Evolutionary conservation across 441 rosid genomes (phyloP).

Genomic region (Populus hybrid): DNA sequence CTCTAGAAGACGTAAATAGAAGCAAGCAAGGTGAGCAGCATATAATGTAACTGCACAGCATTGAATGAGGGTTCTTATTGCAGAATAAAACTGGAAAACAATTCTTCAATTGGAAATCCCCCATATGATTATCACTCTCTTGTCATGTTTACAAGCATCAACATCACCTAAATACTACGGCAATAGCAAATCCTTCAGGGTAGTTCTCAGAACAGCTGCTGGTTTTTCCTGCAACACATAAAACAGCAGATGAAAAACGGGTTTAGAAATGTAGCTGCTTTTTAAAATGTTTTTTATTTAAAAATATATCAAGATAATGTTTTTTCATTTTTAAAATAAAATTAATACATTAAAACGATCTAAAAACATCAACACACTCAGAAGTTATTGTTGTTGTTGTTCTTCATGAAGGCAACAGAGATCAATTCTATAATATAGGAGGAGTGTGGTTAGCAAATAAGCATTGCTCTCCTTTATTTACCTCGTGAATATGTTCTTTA

Average conservation of each 20-base stretch:
- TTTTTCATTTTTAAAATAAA: no score
- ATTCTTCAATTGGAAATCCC: background rate
- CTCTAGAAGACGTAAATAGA: no score
- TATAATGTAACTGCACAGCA: background rate
- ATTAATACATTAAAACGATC: no score
- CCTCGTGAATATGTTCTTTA: slow-evolving; percentile 18
- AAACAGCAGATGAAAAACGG: background rate
- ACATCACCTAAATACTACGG: background rate
- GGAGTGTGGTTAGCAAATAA: background rate
- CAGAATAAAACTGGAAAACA: background rate
- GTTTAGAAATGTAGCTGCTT: no score
- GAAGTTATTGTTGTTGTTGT: no score
- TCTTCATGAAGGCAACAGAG: background rate
- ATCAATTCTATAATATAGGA: background rate
- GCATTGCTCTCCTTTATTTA: background rate
- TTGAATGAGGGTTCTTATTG: background rate
- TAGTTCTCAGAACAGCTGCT: slow-evolving; percentile 42
- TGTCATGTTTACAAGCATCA: background rate
- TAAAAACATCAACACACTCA: no score
- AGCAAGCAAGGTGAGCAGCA: no score
- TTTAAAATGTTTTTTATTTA: no score
- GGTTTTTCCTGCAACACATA: slow-evolving; percentile 34
- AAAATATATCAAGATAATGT: no score
- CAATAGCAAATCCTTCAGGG: slow-evolving; percentile 58
- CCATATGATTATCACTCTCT: background rate